phyloP scores from a whole-genome alignment of 2,329 filamentous ascomycete genomes.

The Talaromyces sp. region DNA sequence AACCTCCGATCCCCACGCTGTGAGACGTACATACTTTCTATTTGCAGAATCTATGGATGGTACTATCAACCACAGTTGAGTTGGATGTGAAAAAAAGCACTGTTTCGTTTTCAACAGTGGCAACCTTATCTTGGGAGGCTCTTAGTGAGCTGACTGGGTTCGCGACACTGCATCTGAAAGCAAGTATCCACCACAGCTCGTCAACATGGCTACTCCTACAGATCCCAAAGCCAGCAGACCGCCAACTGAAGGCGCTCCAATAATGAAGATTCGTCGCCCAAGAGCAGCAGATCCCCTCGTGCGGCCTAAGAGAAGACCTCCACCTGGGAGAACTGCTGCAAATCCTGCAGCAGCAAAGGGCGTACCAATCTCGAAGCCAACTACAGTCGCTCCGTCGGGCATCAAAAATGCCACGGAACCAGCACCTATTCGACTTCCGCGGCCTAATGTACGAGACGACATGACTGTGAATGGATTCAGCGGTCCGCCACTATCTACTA shows the following conservation, averaged over 20 bases:
- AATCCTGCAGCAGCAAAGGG: conserved; percentile 21
- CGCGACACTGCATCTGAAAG: background rate
- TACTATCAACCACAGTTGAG: background rate
- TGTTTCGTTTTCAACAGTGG: background rate
- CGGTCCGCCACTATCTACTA: conserved; percentile 35
- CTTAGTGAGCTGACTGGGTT: background rate
- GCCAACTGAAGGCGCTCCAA: conserved; percentile 44
- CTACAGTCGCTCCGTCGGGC: conserved; percentile 6
- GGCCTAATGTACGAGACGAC: conserved; percentile 24
- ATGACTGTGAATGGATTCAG: conserved; percentile 40
- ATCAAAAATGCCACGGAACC: conserved; percentile 18
- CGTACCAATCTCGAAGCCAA: conserved; percentile 22
- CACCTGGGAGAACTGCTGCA: conserved; percentile 14
- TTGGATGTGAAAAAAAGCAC: background rate
- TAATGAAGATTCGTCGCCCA: conserved; percentile 44
- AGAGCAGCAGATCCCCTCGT: conserved; percentile 59
- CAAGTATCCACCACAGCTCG: background rate
- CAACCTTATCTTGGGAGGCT: background rate
- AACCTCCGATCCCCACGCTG: background rate
- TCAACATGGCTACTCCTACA: conserved; percentile 33
- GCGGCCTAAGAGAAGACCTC: conserved; percentile 50
- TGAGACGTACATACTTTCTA: background rate
- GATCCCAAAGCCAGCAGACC: conserved; percentile 45
- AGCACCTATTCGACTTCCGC: conserved; percentile 20
- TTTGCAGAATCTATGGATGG: background rate